phyloP scores from a whole-genome alignment of 108 stramenopile species.

The Skeletonema costatum region DNA sequence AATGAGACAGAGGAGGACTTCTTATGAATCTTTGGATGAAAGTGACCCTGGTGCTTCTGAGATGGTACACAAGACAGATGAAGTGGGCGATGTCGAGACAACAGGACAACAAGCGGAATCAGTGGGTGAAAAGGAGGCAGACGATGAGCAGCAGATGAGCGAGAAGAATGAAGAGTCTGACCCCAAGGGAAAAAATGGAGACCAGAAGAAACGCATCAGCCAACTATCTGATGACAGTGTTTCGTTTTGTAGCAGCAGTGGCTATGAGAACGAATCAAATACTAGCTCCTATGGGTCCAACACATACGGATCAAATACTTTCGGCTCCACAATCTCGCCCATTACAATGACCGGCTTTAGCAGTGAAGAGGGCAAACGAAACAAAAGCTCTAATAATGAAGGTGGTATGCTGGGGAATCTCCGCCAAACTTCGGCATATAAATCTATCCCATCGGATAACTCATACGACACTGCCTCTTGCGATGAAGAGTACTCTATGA shows the following conservation, averaged over 20 bases:
- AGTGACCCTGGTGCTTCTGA: neutral
- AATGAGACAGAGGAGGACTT: constrained; percentile 14
- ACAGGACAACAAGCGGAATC: neutral
- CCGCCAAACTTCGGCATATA: constrained; percentile 6
- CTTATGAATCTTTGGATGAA: constrained; percentile 26
- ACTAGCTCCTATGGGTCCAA: constrained; percentile 25
- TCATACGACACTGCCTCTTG: neutral
- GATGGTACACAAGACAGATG: neutral
- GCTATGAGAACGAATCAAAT: constrained; percentile 37
- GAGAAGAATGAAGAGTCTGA: neutral
- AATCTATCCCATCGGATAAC: neutral
- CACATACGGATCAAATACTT: neutral
- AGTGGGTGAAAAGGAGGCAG: neutral
- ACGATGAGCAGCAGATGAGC: neutral
- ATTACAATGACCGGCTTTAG: constrained; percentile 26
- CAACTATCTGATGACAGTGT: constrained; percentile 9
- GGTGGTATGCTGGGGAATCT: constrained; percentile 24
- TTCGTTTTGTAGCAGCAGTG: constrained; percentile 15
- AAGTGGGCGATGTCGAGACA: neutral
- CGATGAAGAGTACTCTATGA: constrained; percentile 26
- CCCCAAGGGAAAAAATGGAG: neutral
- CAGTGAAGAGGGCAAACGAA: neutral
- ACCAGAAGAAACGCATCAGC: neutral
- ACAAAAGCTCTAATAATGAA: neutral
- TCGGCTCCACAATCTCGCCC: constrained; percentile 22